Conservation (phyloP, 2,329 filamentous ascomycete genomes). For the Penicillium digitatum region DNA sequence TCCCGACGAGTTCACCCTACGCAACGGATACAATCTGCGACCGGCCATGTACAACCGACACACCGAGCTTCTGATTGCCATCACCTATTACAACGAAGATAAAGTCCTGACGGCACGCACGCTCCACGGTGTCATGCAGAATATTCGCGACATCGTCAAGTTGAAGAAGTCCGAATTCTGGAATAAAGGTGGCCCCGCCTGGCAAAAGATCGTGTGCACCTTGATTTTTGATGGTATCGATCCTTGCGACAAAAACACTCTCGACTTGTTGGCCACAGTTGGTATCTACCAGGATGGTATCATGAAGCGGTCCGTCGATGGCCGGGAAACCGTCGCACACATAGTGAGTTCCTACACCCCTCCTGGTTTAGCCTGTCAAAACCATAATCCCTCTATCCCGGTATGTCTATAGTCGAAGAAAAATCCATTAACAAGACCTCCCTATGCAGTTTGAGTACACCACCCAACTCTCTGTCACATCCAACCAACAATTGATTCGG, state of each 20-base stretch:
- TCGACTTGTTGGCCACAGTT: constrained; percentile 89
- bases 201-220: constrained; percentile 97
- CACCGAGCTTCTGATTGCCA: constrained; percentile 92
- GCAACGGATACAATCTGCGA: constrained; percentile 97
- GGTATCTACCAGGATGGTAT: constrained; percentile 96
- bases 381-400: not conserved
- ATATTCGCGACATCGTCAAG: constrained; percentile 95
- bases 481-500: constrained; percentile 89
- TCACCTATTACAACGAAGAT: constrained; percentile 99
- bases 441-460: constrained; percentile 77
- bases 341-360: constrained; percentile 50
- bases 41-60: constrained; percentile 98
- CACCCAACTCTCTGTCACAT: constrained; percentile 88
- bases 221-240: constrained; percentile 96
- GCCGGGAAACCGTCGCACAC: constrained; percentile 89
- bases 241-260: constrained; percentile 88
- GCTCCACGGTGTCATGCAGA: constrained; percentile 95
- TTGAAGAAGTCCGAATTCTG: constrained; percentile 98
- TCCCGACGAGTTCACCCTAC: constrained; percentile 95
- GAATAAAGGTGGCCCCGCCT: constrained; percentile 96
- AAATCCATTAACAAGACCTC: not conserved
- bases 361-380: not conserved
- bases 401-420: not conserved
- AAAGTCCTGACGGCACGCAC: constrained; percentile 89
- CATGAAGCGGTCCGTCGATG: constrained; percentile 95